Conservation (phyloP, 495 filamentous ascomycete species). For the Chaetomium cochliodes region DNA sequence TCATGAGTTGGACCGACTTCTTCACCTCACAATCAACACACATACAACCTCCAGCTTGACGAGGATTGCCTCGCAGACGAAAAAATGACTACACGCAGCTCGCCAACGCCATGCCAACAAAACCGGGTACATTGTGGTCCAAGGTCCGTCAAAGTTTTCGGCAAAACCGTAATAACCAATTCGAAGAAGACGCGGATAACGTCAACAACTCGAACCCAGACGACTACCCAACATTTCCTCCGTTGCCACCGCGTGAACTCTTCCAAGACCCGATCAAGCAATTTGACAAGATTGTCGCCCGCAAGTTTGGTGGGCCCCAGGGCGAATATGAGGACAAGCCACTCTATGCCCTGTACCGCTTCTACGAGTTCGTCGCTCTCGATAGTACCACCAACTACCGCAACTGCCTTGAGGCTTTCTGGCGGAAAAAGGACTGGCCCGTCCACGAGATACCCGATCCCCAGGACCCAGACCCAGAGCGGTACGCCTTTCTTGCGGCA, state of each 20-base stretch:
- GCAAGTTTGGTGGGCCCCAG: constrained; percentile 6
- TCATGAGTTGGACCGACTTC: too few species aligned
- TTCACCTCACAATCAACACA: too few species aligned
- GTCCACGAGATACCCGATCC: constrained; percentile 5
- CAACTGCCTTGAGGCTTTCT: constrained; percentile 8
- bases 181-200: neutral
- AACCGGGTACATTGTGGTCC: neutral
- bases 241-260: neutral
- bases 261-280: neutral
- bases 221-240: constrained; percentile 2
- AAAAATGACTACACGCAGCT: too few species aligned
- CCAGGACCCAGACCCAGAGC: neutral
- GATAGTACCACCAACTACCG: constrained; percentile 1
- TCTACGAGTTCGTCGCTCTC: constrained; percentile 12
- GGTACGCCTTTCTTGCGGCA: constrained; percentile 1
- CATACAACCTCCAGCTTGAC: too few species aligned
- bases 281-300: neutral
- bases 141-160: neutral
- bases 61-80: too few species aligned
- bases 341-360: constrained; percentile 3
- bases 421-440: neutral
- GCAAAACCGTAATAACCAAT: neutral
- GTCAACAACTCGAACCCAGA: neutral
- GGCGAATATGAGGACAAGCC: constrained; percentile 13
- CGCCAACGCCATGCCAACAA: neutral